These are phyloP conservation scores for Neofusicoccum parvum DNA, from an alignment of 2,329 filamentous ascomycete species.

Conservation along the genomic window DNA sequence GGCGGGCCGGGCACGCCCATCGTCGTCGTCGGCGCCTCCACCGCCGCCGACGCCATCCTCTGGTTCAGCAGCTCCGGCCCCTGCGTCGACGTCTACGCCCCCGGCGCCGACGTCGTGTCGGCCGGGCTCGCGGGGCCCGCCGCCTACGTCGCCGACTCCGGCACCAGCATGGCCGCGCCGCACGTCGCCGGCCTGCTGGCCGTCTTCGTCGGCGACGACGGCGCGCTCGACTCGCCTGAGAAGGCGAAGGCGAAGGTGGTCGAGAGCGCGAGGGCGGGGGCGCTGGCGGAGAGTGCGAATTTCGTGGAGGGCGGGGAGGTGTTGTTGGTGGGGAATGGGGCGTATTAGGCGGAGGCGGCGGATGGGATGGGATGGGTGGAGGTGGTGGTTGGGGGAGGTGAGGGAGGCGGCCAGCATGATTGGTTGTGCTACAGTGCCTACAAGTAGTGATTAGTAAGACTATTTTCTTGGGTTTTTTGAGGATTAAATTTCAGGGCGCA, in stretches of 20 bases:
- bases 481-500: too few species aligned
- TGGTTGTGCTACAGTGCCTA: too few species aligned
- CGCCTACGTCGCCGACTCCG: constrained; percentile 50
- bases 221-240: neutral
- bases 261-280: neutral
- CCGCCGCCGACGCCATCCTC: constrained; percentile 32
- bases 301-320: constrained; percentile 1
- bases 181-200: constrained; percentile 67
- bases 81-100: constrained; percentile 41
- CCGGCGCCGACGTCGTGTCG: constrained; percentile 42
- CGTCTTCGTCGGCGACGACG: constrained; percentile 55
- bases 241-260: neutral
- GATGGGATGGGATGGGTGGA: neutral
- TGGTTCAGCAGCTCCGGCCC: constrained; percentile 41
- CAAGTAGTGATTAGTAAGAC: too few species aligned
- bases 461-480: too few species aligned
- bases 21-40: constrained; percentile 42
- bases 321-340: neutral
- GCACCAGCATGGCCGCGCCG: constrained; percentile 65
- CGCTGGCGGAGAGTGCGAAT: neutral
- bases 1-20: constrained; percentile 35
- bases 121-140: constrained; percentile 43
- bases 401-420: too few species aligned
- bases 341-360: neutral
- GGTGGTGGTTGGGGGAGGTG: too few species aligned